Base-by-base conservation (phyloP, 768 basidiomycete genomes). In the Plicaturopsis crispa region DNA sequence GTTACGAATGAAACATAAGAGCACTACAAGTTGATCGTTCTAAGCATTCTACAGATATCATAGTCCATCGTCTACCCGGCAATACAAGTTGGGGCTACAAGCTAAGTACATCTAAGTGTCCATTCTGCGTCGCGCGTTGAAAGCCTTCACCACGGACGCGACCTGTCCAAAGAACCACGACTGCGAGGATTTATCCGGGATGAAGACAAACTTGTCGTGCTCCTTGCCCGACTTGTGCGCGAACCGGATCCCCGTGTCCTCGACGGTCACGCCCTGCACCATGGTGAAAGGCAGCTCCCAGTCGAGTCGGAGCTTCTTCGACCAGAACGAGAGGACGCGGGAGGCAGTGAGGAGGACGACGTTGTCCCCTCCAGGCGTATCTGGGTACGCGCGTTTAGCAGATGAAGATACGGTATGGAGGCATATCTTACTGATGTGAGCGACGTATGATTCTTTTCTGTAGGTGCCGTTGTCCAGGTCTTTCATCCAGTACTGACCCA, bases 401-500 rank as follows among this genome's bases (percentile, higher is more conserved):
- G 24, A 38, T 11, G 39, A 32, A 33, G 28, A 20, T 28, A 13
- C 26, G 26, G 26, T 8, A 28, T 14, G 26, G 14, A 8, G 14
- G 26, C 14, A 28, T 8, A 28, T 14, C 80, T 53, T 54, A 91
- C 89, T 80, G 44, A 94, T 81, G 51, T 98, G 94, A 4, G 93
- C 94, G 35, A 97, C 82, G 53, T 97, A 97, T 20, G 64, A 64
- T 52, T 97, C 92, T 43, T 72, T 66, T 42, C 89, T 77, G 59
- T 84, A 98, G 12, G 77, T 70, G 7, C 94, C 96, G 41, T 88
- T 80, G 47, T 92, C 89, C 12, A 98, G 60, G 54, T 97, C 94
- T 61, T 80, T 88, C 72, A 98, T 82, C 94, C 96, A 98, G 49
- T 84, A 89, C 60, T 98, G 96, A 5, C 96, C 96, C 6, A 87